Percentiles rank a stretch among this genome's conserved stretches.
Evolutionary conservation across 192 early-diverging fungal species (phyloP).

Genomic region (Coemansia sp.): DNA sequence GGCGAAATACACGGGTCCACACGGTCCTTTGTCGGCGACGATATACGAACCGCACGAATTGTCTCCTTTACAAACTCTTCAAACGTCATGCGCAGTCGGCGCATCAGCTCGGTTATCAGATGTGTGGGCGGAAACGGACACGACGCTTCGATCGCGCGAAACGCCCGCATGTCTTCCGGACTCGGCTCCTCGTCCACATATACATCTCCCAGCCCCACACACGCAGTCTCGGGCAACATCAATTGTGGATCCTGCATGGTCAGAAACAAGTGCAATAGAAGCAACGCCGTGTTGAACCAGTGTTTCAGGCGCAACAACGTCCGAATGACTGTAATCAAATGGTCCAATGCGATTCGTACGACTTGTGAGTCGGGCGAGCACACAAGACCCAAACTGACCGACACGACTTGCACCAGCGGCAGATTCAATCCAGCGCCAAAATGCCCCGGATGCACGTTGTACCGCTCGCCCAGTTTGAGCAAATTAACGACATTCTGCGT

Average conservation of each 20-base stretch:
- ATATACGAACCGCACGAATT: conserved; percentile 44
- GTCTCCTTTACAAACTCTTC: conserved; percentile 53
- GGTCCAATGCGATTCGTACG: conserved; percentile 41
- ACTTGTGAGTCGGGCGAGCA: conserved; percentile 48
- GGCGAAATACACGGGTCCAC: conserved; percentile 51
- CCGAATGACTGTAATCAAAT: conserved; percentile 44
- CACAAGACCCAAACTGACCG: conserved; percentile 49
- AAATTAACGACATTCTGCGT: conserved; percentile 51
- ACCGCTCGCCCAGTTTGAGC: conserved; percentile 44
- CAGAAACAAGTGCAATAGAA: conserved; percentile 48
- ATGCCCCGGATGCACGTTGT: conserved; percentile 46
- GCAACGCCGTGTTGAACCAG: conserved; percentile 55
- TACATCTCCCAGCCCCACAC: background rate
- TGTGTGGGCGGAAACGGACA: conserved; percentile 47
- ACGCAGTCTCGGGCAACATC: conserved; percentile 28
- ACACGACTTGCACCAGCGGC: conserved; percentile 48
- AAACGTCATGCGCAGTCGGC: conserved; percentile 42
- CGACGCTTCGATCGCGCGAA: conserved; percentile 23
- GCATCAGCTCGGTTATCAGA: conserved; percentile 50
- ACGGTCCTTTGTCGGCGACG: conserved; percentile 30
- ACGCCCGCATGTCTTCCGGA: background rate
- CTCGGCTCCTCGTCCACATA: background rate
- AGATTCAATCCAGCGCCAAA: conserved; percentile 47
- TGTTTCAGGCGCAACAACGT: conserved; percentile 50
- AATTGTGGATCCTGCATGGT: conserved; percentile 51